Base-by-base conservation (phyloP, 225 moss, liverwort and hornwort genomes). In the Sphagnum tenellum region DNA sequence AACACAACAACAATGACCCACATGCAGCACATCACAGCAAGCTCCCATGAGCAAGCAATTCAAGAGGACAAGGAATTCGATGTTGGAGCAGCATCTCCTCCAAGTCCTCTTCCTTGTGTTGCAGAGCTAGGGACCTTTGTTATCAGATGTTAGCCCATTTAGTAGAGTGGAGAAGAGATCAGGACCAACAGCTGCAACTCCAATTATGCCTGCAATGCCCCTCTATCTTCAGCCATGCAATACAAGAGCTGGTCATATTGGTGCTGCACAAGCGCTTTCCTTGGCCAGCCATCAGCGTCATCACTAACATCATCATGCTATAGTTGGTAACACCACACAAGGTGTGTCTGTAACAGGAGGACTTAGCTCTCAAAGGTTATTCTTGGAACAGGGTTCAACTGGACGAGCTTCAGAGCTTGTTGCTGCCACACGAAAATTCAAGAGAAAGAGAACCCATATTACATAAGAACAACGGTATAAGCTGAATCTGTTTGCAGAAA, bases 361-460 rank as follows among this genome's bases (percentile, higher is more conserved):
- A 5, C 9, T 46, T 4, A 5, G 11, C 61, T 2, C 13, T 4
- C 29, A 29, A 29, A 29, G 29, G 29, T 29, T 29, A 29, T 29
- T 29, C 29, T 29, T 29, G 29, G 63, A 65, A 68, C 70, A 65
- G 0, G 73, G 60, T 45, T 58, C 59, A n/a, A 62, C 63, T 45
- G 66, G 52, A 53, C 63, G 63, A 53, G 64, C 67, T n/a, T 29
- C 29, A 29, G 29, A 29, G 29, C 29, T 29, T 29, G 29, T 1
- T 29, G 29, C 29, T 62, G 55, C 59, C 12, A 47, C 5, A 45
- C 50, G 50, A 47, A 82, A 79, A 51, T 69, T 65, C 9, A 83
- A 79, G 69, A 70, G 83, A 44, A 74, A 83, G 71, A 70, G 83
- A 49, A 80, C 83, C 5, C 83, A 76, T n/a, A 75, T 83, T 60